Percentiles rank a stretch among this genome's conserved stretches.
Conservation (phyloP, 164 flowering plant genomes). For the Nymphaea thermarum region DNA sequence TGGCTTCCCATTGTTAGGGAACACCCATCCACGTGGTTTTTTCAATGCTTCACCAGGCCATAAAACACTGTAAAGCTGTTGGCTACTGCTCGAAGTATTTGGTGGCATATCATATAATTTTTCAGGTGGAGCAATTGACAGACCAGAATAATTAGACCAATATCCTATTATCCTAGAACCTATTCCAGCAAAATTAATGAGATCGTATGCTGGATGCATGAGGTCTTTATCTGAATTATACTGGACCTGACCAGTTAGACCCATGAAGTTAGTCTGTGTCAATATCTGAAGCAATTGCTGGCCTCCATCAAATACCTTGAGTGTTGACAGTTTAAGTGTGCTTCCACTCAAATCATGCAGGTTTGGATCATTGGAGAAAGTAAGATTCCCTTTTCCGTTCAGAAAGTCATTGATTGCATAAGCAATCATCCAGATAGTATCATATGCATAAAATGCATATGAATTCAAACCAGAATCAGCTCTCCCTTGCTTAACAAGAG, state of each 20-base stretch:
- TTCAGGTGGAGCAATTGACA: constrained; percentile 66
- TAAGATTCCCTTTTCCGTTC: constrained; percentile 36
- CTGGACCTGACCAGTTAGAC: constrained; percentile 52
- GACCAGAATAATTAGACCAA: constrained; percentile 79
- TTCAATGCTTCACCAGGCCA: constrained; percentile 73
- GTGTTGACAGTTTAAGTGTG: constrained; percentile 27
- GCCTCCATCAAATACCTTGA: constrained; percentile 52
- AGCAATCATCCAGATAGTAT: constrained; percentile 77
- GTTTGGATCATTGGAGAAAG: constrained; percentile 52
- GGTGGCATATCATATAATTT: constrained; percentile 36
- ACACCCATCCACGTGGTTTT: constrained; percentile 87
- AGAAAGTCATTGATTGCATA: constrained; percentile 56
- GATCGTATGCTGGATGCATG: constrained; percentile 52
- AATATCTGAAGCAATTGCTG: constrained; percentile 35
- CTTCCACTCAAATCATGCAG: constrained; percentile 32
- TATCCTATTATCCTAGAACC: constrained; percentile 53
- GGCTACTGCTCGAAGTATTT: constrained; percentile 37
- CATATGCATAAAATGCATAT: constrained; percentile 80
- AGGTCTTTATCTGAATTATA: constrained; percentile 47
- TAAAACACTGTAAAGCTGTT: constrained; percentile 41
- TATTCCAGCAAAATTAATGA: constrained; percentile 54
- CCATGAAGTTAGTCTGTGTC: constrained; percentile 39
- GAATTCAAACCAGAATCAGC: constrained; percentile 31
- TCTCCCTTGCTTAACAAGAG: constrained; percentile 15
- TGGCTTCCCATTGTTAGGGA: constrained; percentile 76